Evolutionary conservation across 768 basidiomycete genomes (phyloP), one percentile per base, ranked within the genome.

Genomic region (Lactarius trivialis): DNA sequence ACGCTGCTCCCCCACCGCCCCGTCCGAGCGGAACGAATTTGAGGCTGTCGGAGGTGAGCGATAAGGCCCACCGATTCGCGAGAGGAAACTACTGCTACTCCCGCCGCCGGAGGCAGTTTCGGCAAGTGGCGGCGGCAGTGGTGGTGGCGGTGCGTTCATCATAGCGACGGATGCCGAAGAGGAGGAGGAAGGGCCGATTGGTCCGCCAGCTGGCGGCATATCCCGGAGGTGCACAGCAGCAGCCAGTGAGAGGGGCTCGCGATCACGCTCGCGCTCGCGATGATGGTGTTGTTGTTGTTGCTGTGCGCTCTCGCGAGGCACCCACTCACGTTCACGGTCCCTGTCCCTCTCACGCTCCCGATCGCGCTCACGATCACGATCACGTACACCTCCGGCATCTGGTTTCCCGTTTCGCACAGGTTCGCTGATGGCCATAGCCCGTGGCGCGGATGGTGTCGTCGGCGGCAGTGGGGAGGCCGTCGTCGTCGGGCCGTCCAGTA

Each of bases 11-110:
- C 61, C 53, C 1, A 53, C 26, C 8, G 55, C 48, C 1, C 39
- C 24, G 36, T 60, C 68, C 26, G 60, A 64, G 28, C 60, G 60
- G 54, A 48, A 67, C 21, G 64, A 65, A 33, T 53, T 61, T 2
- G 60, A 58, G 15, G 53, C 55, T 75, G 65, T 19, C 73, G 76
- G 41, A 75, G 69, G 28, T 11, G 58, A 59, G 32, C 72, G 67
- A 65, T 86, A 85, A 68, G 84, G 83, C 63, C 85, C 87, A 48
- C 85, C 75, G 61, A 87, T 82, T 52, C 85, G 82, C 55, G 84
- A 79, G 60, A 79, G 77, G 57, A 83, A 73, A 66, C 81, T 82
- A 37, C 69, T 73, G 2, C 24, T 9, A 48, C 43, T 21, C n/a
- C 21, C 12, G n/a, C 39, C 11, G 50, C 58, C 19, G 41, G 19